Evolutionary conservation across 805 yeast genomes (phyloP), one percentile per base, ranked within the genome.

Genomic region (Yamadazyma akitaensis): DNA sequence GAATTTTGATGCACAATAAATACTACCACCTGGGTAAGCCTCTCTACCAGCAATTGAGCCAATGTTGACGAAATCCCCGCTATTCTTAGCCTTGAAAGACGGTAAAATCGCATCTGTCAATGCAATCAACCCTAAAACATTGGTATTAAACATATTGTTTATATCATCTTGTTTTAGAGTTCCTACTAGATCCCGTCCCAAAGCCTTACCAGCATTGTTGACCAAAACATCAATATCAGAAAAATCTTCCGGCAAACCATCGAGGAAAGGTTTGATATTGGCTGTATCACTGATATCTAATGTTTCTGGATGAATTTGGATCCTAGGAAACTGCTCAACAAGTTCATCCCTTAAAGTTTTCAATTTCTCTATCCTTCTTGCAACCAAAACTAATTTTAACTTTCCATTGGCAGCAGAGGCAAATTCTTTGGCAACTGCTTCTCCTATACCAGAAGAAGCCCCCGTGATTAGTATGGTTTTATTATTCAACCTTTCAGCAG

Each of bases 361-460:
- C 41, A 69, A 57, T 40, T 61, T 55, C 30, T 60, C 65, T 43
- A 59, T 61, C 54, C 74, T 61, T 53, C 74, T 62, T 9, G 74
- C 74, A 5, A 72, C 64, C 50, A 69, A 60, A 31, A 69, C 59
- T 47, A 69, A 60, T 51, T 55, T 65, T 48, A 68, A 60, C 31
- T 65, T 55, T 16, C 74, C 74, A 45, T 66, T 61, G 34, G 72
- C 60, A 17, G 73, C 72, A 8, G 59, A 48, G 3, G 75, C 75
- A 53, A 69, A 67, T 46, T 67, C 72, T 44, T 55, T 59, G 5
- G 72, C 73, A 3, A 71, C 65, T 25, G 75, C 73, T 37, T 61
- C 68, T n/a, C 75, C 75, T 47, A 69, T 69, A n/a, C 75, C 75
- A 3, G 71, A 60, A 11, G 70, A 64, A 13, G 73, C 75, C 5